phyloP scores from a whole-genome alignment of 257 asterid genomes.

The Sherardia arvensis region DNA sequence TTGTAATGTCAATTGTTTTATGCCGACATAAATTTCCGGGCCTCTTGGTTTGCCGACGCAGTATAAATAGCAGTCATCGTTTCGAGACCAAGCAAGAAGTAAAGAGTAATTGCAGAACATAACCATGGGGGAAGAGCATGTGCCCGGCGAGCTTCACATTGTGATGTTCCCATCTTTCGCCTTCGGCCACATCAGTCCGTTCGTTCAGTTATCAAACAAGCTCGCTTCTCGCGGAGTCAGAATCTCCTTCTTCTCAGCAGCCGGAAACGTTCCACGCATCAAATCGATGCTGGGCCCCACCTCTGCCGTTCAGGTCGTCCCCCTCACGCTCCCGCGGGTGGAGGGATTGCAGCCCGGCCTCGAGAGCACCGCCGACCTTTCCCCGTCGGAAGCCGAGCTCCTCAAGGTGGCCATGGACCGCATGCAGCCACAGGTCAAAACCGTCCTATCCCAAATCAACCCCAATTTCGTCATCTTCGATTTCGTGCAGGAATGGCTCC shows the following conservation, averaged over 20 bases:
- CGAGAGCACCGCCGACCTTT: slow-evolving; percentile 36
- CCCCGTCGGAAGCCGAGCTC: slow-evolving; percentile 31
- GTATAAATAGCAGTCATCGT: background rate
- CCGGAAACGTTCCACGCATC: slow-evolving; percentile 30
- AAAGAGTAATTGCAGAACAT: background rate
- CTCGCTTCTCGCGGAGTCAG: slow-evolving; percentile 29
- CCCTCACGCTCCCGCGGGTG: slow-evolving; percentile 35
- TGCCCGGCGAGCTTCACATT: slow-evolving; percentile 20
- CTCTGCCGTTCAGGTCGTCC: slow-evolving; percentile 21
- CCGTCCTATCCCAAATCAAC: slow-evolving; percentile 17
- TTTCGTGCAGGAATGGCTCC: slow-evolving; percentile 56
- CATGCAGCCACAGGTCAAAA: slow-evolving; percentile 41
- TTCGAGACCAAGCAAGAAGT: too few species aligned
- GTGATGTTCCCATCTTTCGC: slow-evolving; percentile 48
- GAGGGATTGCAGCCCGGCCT: slow-evolving; percentile 39
- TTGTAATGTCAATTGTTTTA: too few species aligned
- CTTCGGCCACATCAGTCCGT: slow-evolving; percentile 50
- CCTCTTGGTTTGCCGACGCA: too few species aligned
- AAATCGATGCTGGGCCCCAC: slow-evolving; percentile 27
- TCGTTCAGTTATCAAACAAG: slow-evolving; percentile 47
- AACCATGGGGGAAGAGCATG: slow-evolving; percentile 1
- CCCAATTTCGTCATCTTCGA: slow-evolving; percentile 52
- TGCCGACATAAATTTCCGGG: too few species aligned
- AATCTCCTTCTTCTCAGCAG: slow-evolving; percentile 38
- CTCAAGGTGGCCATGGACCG: slow-evolving; percentile 38